Percentiles rank a stretch among this genome's conserved stretches.
phyloP scores from a whole-genome alignment of 2,329 filamentous ascomycete species.

The Aspergillus neotritici region DNA sequence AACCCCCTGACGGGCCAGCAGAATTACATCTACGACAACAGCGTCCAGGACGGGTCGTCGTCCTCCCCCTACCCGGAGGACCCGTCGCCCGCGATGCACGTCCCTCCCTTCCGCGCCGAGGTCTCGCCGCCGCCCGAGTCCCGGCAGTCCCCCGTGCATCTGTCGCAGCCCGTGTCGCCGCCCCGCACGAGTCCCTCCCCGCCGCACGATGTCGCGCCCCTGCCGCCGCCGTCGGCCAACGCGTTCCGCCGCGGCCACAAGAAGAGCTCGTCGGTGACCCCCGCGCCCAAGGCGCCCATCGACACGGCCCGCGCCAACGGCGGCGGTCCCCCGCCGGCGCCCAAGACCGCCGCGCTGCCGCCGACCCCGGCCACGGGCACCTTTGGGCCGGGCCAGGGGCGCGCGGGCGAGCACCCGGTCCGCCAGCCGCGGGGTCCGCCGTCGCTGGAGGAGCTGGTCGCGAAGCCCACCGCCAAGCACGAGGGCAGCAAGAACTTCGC shows the following conservation, averaged over 20 bases:
- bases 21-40: slow-evolving; percentile 70
- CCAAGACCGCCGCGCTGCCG: slow-evolving; percentile 75
- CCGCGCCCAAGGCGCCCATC: slow-evolving; percentile 41
- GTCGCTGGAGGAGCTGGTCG: slow-evolving; percentile 79
- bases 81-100: slow-evolving; percentile 49
- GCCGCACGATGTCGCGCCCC: slow-evolving; percentile 62
- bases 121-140: slow-evolving; percentile 71
- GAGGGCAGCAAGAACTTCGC: slow-evolving; percentile 98
- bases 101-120: slow-evolving; percentile 66
- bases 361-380: slow-evolving; percentile 73
- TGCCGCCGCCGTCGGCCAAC: slow-evolving; percentile 82
- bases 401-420: slow-evolving; percentile 87
- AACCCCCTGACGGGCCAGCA: slow-evolving; percentile 83
- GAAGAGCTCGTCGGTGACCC: slow-evolving; percentile 71
- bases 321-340: slow-evolving; percentile 51
- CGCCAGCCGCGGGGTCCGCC: slow-evolving; percentile 92
- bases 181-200: slow-evolving; percentile 62
- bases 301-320: slow-evolving; percentile 51
- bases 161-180: slow-evolving; percentile 62
- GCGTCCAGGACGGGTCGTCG: slow-evolving; percentile 44
- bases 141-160: slow-evolving; percentile 49
- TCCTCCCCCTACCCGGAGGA: slow-evolving; percentile 28
- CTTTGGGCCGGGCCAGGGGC: slow-evolving; percentile 87
- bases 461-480: slow-evolving; percentile 84
- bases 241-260: slow-evolving; percentile 92